Percentiles rank a stretch among this genome's conserved stretches.
These are phyloP conservation scores for Hirschfeldia incana DNA, from an alignment of 345 rosid genomes.

Conservation along the genomic window DNA sequence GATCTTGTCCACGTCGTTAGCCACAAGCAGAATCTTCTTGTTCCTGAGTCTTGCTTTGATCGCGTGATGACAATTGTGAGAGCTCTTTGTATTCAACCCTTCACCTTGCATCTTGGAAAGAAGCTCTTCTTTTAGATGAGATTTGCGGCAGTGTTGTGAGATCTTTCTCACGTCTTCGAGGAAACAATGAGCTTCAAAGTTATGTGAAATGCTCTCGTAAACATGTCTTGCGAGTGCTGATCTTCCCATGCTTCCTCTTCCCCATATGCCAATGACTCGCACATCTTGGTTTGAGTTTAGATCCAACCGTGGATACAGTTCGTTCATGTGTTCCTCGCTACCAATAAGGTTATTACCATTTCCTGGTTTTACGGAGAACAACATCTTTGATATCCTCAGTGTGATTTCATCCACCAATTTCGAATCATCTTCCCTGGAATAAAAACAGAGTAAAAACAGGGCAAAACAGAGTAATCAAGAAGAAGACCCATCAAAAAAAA, in stretches of 20 bases:
- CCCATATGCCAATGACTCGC: slow-evolving; percentile 35
- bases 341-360: slow-evolving; percentile 30
- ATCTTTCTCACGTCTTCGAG: slow-evolving; percentile 28
- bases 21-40: slow-evolving; percentile 37
- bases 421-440: slow-evolving; percentile 33
- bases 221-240: slow-evolving; percentile 32
- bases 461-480: neutral
- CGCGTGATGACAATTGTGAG: slow-evolving; percentile 2
- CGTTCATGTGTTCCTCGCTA: slow-evolving; percentile 26
- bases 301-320: slow-evolving; percentile 10
- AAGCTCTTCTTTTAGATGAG: slow-evolving; percentile 31
- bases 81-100: slow-evolving; percentile 22
- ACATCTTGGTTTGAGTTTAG: slow-evolving; percentile 18
- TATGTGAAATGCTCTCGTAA: slow-evolving; percentile 17
- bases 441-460: neutral
- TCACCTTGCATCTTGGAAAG: slow-evolving; percentile 34
- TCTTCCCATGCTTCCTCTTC: slow-evolving; percentile 38
- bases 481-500: neutral
- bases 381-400: slow-evolving; percentile 9
- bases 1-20: slow-evolving; percentile 32
- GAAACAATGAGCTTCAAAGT: slow-evolving; percentile 40
- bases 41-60: slow-evolving; percentile 30
- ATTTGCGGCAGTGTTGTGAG: neutral
- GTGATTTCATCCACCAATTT: slow-evolving; percentile 34
- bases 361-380: slow-evolving; percentile 4